A percentile compares a stretch with the other conserved stretches of the same genome.
These are phyloP conservation scores for Claviceps humidiphila DNA, from an alignment of 2,329 filamentous ascomycete genomes.

Conservation along the genomic window DNA sequence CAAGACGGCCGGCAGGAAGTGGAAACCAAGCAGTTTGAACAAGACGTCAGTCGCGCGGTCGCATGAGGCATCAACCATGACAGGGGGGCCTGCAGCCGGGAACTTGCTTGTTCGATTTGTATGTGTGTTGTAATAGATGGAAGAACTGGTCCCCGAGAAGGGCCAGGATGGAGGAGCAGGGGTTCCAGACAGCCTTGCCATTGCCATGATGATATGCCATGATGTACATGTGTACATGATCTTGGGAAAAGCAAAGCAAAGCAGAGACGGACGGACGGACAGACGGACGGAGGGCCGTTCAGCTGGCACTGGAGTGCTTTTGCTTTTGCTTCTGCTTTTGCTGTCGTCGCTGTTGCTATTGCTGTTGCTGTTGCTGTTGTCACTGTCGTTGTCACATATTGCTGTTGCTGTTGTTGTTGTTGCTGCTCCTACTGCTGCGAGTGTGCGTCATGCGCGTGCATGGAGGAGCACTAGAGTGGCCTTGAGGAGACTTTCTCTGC, in stretches of 20 bases:
- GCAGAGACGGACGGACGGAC: neutral
- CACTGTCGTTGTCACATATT: neutral
- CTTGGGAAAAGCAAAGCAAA: slow-evolving; percentile 3
- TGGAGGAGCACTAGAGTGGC: neutral
- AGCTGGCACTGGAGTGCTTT: slow-evolving; percentile 8
- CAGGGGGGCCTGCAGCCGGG: slow-evolving; percentile 16
- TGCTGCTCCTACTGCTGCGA: slow-evolving; percentile 4
- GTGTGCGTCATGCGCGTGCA: neutral
- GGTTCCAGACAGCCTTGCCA: neutral
- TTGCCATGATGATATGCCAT: neutral
- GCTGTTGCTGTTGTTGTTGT: neutral
- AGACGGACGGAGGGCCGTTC: neutral
- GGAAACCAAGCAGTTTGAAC: slow-evolving; percentile 2
- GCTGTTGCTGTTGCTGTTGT: slow-evolving; percentile 3
- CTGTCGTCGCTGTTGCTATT: neutral
- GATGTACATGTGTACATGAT: neutral
- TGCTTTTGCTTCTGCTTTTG: neutral
- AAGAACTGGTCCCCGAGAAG: slow-evolving; percentile 2
- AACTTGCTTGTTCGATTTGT: slow-evolving; percentile 12
- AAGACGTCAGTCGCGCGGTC: slow-evolving; percentile 6
- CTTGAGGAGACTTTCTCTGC: neutral
- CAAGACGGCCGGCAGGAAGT: neutral
- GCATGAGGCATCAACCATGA: slow-evolving; percentile 8
- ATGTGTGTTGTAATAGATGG: neutral
- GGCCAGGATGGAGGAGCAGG: slow-evolving; percentile 6